Evolutionary conservation across 2,329 filamentous ascomycete genomes (phyloP).

Genomic region (Trichophyton simii): DNA sequence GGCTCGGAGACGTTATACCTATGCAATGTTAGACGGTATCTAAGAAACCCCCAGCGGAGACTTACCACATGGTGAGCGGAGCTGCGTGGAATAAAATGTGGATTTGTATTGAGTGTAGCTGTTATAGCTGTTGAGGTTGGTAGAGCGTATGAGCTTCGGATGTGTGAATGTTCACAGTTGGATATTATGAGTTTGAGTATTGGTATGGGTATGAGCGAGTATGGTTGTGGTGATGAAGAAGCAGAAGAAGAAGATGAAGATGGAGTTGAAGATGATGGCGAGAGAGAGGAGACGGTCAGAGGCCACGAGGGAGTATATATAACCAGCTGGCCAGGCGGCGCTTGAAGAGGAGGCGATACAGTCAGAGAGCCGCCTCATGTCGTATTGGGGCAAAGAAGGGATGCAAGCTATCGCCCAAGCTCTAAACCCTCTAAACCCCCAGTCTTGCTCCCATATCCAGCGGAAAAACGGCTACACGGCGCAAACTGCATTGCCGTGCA

Average conservation of each 20-base stretch:
- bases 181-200: not conserved
- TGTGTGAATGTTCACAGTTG: too few relatives aligned
- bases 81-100: not conserved
- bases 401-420: not conserved
- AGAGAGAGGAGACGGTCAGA: too few relatives aligned
- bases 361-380: not conserved
- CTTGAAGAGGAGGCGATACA: not conserved
- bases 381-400: not conserved
- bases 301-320: not conserved
- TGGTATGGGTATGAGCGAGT: not conserved
- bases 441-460: too few relatives aligned
- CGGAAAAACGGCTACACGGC: too few relatives aligned
- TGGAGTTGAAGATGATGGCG: not conserved
- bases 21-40: constrained; percentile 20
- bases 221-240: not conserved
- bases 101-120: not conserved
- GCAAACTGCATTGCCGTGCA: too few relatives aligned
- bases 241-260: not conserved
- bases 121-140: not conserved
- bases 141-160: not conserved
- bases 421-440: too few relatives aligned
- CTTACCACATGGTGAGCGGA: constrained; percentile 2
- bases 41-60: not conserved
- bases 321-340: not conserved
- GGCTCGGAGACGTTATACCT: constrained; percentile 59